Evolutionary conservation across 1,284 basidiomycete species (phyloP).

Genomic region (Amylostereum areolatum): DNA sequence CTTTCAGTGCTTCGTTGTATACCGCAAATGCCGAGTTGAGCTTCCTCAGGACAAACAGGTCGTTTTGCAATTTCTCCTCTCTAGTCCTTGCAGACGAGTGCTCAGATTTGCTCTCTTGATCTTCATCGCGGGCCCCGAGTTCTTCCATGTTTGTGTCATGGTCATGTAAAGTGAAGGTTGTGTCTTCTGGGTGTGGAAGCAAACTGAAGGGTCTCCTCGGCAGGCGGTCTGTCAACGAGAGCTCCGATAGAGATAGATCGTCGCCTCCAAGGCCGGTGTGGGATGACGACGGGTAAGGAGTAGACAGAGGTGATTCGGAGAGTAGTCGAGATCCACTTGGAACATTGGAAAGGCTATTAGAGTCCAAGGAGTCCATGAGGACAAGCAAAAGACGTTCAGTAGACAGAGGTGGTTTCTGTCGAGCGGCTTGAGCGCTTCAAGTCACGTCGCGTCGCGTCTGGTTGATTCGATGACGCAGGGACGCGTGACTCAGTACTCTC

Average conservation of each 20-base stretch:
- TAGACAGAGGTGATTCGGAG: constrained; percentile 41
- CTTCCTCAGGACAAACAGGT: constrained; percentile 64
- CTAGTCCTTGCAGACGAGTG: constrained; percentile 35
- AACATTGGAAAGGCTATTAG: constrained; percentile 20
- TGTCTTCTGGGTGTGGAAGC: constrained; percentile 28
- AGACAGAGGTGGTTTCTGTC: no score
- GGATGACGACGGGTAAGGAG: constrained; percentile 31
- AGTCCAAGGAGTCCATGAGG: constrained; percentile 27
- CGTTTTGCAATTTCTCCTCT: constrained; percentile 68
- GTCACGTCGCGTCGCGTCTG: no score
- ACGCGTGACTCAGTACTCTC: no score
- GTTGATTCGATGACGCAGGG: no score
- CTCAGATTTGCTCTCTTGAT: constrained; percentile 16
- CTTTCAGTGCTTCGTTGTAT: constrained; percentile 59
- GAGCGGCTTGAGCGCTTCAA: no score
- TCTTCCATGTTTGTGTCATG: constrained; percentile 19
- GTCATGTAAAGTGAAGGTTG: constrained; percentile 15
- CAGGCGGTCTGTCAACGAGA: constrained; percentile 40
- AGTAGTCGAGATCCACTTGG: constrained; percentile 41
- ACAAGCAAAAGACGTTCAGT: neutral
- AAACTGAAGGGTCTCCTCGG: constrained; percentile 15
- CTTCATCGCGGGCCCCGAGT: constrained; percentile 16
- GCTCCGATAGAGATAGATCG: constrained; percentile 60
- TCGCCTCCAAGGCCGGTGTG: constrained; percentile 40
- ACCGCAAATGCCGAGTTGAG: constrained; percentile 61